phyloP scores from a whole-genome alignment of 345 rosid genomes.

The Kandelia obovata region DNA sequence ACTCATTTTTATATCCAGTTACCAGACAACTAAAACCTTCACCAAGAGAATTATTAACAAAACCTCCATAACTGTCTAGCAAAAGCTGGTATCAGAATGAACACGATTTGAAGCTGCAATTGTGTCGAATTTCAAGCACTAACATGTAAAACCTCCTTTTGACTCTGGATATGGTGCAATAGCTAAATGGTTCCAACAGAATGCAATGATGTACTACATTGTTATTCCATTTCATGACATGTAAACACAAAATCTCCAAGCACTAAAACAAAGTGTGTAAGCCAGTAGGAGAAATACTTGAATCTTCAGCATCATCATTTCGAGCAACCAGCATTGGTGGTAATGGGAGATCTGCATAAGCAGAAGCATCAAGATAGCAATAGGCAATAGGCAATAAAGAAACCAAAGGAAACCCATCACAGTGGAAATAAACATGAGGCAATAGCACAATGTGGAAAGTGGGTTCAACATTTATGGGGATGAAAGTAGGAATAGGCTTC shows the following conservation, averaged over 20 bases:
- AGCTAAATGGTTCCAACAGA: too few relatives aligned
- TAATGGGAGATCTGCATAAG: conserved; percentile 65
- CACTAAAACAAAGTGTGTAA: not conserved
- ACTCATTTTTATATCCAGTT: too few relatives aligned
- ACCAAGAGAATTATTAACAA: too few relatives aligned
- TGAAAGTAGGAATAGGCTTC: not conserved
- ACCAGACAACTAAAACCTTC: too few relatives aligned
- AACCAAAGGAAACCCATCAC: not conserved
- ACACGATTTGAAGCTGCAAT: too few relatives aligned
- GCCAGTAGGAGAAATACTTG: conserved; percentile 47
- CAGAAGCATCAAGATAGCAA: conserved; percentile 4
- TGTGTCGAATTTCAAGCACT: too few relatives aligned
- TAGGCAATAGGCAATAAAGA: not conserved
- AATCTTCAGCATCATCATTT: conserved; percentile 83
- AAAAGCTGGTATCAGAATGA: too few relatives aligned
- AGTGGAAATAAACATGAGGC: not conserved
- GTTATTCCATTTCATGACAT: not conserved
- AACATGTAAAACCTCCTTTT: too few relatives aligned
- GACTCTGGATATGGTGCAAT: too few relatives aligned
- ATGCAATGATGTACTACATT: not conserved
- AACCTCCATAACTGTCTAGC: too few relatives aligned
- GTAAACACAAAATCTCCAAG: not conserved
- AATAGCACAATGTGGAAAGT: not conserved
- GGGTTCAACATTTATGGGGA: not conserved
- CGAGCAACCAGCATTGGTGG: conserved; percentile 72